Base-by-base conservation (phyloP, 768 basidiomycete species). In the Suillus subluteus region DNA sequence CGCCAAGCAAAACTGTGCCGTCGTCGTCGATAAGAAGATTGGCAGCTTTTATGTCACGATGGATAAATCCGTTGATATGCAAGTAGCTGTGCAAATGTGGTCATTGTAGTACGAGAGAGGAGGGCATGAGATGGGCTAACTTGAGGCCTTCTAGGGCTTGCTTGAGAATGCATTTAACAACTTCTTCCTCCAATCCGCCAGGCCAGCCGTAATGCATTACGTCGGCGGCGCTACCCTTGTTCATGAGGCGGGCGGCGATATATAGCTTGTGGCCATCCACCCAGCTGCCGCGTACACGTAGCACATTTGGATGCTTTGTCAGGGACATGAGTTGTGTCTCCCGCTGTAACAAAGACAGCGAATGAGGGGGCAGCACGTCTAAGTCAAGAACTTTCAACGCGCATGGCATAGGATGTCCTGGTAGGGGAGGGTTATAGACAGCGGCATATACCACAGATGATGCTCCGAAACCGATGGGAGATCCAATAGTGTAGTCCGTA, bases 261-360 rank as follows among this genome's bases (percentile, higher is more conserved):
- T 88, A 86, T 8, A 97, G 84, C 73, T 91, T 91, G 76, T 91
- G 90, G 50, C 92, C 94, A 6, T 88, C 83, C 73, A 92, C 85
- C 95, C 95, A 97, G 18, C 90, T 90, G 21, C 95, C 95, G 70
- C 95, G 89, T 4, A 97, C 95, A 65, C 95, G 91, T 15, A 96
- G 83, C 23, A 96, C 94, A 70, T 96, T 95, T n/a, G 94, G 93
- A 67, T 96, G 95, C 72, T 96, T 96, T 13, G 89, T 91, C 6
- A 96, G 84, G 2, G 93, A 94, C 95, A 96, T 96, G 43, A 96
- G 83, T 58, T 92, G 92, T 0, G 95, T 96, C 79, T 97, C 95
- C 61, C 92, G 84, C 71, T 90, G 89, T 21, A 95, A 83, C 30
- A 93, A 87, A 9, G 84, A 80, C n/a, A 95, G 82, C 0, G 92